Percentiles rank a stretch among this genome's conserved stretches.
Evolutionary conservation across 768 basidiomycete species (phyloP).

Genomic region (Rhodotorula toruloides): DNA sequence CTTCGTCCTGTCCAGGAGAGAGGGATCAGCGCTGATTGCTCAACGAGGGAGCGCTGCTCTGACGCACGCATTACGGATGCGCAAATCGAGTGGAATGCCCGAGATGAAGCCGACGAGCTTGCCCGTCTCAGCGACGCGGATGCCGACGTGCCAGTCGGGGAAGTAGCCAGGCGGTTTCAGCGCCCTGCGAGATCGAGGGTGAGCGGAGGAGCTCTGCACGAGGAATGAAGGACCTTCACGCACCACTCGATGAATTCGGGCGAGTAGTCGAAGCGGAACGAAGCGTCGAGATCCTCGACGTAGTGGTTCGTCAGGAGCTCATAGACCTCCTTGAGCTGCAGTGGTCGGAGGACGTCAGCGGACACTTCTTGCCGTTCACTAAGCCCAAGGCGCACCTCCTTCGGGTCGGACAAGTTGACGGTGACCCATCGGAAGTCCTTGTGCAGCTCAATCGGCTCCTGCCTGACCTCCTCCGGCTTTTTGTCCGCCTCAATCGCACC

Average conservation of each 20-base stretch:
- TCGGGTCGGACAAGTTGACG: constrained; percentile 69
- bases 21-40: background rate
- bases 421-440: constrained; percentile 88
- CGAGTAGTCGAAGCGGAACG: constrained; percentile 95
- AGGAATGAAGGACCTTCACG: background rate
- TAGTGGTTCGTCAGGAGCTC: constrained; percentile 87
- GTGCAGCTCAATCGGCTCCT: constrained; percentile 80
- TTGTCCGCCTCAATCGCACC: constrained; percentile 83
- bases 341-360: background rate
- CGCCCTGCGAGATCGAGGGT: constrained; percentile 58
- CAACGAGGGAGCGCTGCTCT: background rate
- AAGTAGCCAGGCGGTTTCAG: constrained; percentile 87
- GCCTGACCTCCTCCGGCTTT: constrained; percentile 69
- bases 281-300: constrained; percentile 90
- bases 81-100: constrained; percentile 77
- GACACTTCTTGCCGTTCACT: constrained; percentile 1
- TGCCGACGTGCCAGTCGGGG: constrained; percentile 93
- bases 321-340: constrained; percentile 76
- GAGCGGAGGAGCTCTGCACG: background rate
- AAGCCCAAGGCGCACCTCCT: constrained; percentile 49
- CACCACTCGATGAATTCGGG: constrained; percentile 91
- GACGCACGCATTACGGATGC: constrained; percentile 75
- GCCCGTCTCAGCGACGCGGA: constrained; percentile 65
- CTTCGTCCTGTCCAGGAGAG: constrained; percentile 54
- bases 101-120: constrained; percentile 96